Conservation (phyloP, 257 asterid genomes). For the Mitragyna speciosa region DNA sequence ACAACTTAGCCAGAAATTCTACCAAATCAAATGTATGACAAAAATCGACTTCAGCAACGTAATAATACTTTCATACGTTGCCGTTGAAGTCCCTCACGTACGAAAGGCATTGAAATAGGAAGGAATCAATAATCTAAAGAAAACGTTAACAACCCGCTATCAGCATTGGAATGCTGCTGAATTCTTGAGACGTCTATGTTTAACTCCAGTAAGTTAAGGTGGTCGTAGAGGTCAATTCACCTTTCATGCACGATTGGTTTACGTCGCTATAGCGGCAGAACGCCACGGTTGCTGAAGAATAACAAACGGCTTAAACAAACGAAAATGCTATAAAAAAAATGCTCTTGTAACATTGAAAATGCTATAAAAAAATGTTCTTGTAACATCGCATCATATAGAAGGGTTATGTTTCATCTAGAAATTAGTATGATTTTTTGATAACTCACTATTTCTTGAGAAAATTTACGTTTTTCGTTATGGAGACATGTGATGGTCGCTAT, state of each 20-base stretch:
- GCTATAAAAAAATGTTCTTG: too few relatives aligned
- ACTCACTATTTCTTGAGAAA: too few relatives aligned
- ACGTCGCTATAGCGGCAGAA: neutral
- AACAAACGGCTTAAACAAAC: neutral
- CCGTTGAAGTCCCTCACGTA: neutral
- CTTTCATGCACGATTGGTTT: constrained; percentile 4
- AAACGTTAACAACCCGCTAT: neutral
- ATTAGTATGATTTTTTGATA: too few relatives aligned
- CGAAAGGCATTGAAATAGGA: too few relatives aligned
- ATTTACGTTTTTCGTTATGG: too few relatives aligned
- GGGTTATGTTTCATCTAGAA: too few relatives aligned
- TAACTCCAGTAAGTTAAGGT: neutral
- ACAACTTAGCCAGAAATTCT: neutral
- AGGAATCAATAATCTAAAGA: neutral
- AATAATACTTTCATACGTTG: too few relatives aligned
- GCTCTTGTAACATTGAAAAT: too few relatives aligned
- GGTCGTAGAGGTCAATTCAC: neutral
- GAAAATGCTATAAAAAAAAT: too few relatives aligned
- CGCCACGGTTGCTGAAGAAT: neutral
- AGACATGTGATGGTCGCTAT: too few relatives aligned
- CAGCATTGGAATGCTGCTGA: neutral
- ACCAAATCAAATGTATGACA: neutral
- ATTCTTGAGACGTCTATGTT: neutral
- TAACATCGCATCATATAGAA: too few relatives aligned
- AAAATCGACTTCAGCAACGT: too few relatives aligned